phyloP scores from a whole-genome alignment of 495 filamentous ascomycete genomes.

The Daldinia grandis region DNA sequence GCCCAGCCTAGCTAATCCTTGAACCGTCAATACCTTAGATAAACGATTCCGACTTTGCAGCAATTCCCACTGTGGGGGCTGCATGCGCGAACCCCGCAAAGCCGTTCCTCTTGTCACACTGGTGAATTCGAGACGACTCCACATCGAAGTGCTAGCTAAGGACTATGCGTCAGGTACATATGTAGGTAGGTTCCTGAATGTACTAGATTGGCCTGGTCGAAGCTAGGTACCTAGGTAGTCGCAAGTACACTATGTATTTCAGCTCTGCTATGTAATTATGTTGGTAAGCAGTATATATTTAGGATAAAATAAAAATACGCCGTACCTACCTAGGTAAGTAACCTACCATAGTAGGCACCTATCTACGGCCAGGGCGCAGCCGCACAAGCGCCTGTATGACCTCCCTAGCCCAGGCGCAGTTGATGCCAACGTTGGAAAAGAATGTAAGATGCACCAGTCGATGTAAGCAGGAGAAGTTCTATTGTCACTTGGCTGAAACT shows the following conservation, averaged over 20 bases:
- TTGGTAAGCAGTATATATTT: background rate
- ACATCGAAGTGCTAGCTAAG: background rate
- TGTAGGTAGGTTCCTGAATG: no score
- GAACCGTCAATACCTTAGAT: background rate
- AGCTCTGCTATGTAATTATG: background rate
- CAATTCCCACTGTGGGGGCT: slow-evolving; percentile 30
- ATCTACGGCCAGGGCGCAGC: slow-evolving; percentile 3
- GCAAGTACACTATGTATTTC: background rate
- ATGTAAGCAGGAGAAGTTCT: background rate
- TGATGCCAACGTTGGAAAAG: background rate
- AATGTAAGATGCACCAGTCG: background rate
- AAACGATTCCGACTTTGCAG: background rate
- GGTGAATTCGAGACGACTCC: background rate
- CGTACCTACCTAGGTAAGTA: no score
- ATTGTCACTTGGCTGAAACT: slow-evolving; percentile 1
- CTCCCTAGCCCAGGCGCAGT: background rate
- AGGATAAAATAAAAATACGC: background rate
- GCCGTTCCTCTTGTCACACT: background rate
- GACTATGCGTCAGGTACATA: no score
- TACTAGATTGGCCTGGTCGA: no score
- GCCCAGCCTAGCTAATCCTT: background rate
- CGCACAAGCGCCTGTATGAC: background rate
- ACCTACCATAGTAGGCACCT: no score
- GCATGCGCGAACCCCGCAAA: background rate
- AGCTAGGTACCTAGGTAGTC: no score